Evolutionary conservation across 345 rosid species (phyloP).

Genomic region (Kernera saxatilis): DNA sequence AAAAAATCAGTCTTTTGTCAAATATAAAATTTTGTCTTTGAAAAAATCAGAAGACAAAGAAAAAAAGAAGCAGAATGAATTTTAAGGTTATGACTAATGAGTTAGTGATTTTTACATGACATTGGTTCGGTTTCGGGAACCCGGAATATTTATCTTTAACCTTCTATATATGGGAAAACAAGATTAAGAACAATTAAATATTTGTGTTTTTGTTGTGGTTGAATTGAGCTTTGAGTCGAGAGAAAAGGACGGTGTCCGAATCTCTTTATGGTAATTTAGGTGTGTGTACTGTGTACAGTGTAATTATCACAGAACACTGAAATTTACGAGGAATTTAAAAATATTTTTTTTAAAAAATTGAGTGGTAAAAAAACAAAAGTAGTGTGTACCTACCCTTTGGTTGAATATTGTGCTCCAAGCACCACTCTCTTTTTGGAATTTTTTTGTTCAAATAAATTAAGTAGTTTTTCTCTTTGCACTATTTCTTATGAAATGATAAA

Average conservation of each 20-base stretch:
- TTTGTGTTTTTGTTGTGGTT: background rate
- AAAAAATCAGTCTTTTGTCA: background rate
- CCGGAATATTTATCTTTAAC: background rate
- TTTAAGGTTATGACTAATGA: slow-evolving; percentile 7
- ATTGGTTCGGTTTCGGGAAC: slow-evolving; percentile 3
- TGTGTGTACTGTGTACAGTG: slow-evolving; percentile 16
- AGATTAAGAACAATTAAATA: background rate
- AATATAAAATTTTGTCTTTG: background rate
- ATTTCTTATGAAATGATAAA: background rate
- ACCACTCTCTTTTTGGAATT: background rate
- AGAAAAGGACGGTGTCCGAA: slow-evolving; percentile 18
- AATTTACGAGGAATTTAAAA: background rate
- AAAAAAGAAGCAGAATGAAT: background rate
- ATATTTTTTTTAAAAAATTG: background rate
- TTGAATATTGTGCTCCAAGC: slow-evolving; percentile 13
- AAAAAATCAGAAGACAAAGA: background rate
- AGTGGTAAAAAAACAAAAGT: slow-evolving; percentile 2
- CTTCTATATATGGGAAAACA: background rate
- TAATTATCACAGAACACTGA: background rate
- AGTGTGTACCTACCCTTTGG: slow-evolving; percentile 1
- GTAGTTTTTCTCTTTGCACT: background rate
- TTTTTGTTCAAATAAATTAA: background rate
- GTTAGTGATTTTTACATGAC: slow-evolving; percentile 16
- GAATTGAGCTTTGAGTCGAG: slow-evolving; percentile 18
- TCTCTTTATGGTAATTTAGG: slow-evolving; percentile 21